Percentiles rank a stretch among this genome's conserved stretches.
These are phyloP conservation scores for Brettanomyces custersianus DNA, from an alignment of 805 yeast species.

Conservation along the genomic window DNA sequence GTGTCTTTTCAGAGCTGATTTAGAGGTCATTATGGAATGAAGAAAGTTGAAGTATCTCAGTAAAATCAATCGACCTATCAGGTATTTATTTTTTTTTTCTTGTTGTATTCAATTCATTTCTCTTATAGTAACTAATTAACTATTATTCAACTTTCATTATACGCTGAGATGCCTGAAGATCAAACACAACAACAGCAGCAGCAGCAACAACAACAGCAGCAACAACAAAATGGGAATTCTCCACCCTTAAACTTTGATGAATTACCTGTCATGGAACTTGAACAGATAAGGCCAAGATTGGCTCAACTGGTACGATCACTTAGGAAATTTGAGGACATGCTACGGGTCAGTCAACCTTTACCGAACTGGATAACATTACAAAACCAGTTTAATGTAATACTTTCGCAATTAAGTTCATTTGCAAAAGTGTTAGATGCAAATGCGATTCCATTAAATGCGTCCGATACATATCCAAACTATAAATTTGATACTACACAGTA, in stretches of 20 bases:
- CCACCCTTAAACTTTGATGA: slow-evolving; percentile 21
- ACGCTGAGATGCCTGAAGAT: slow-evolving; percentile 14
- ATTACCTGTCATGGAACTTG: slow-evolving; percentile 55
- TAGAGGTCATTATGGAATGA: too few species aligned
- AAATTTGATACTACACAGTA: slow-evolving; percentile 80
- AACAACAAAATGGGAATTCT: too few species aligned
- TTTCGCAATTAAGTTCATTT: slow-evolving; percentile 78
- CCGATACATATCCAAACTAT: slow-evolving; percentile 79
- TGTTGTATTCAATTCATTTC: too few species aligned
- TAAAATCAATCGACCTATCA: too few species aligned
- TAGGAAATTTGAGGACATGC: slow-evolving; percentile 43
- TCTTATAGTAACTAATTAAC: neutral
- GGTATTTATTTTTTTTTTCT: too few species aligned
- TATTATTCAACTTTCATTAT: neutral
- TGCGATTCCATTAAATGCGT: slow-evolving; percentile 46
- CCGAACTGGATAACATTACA: slow-evolving; percentile 61
- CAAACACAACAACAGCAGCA: slow-evolving; percentile 2
- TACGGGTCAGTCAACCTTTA: slow-evolving; percentile 30
- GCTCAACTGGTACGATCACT: slow-evolving; percentile 58
- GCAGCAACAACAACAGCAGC: slow-evolving; percentile 4
- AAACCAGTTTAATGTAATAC: slow-evolving; percentile 71
- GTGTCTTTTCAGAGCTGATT: slow-evolving; percentile 1
- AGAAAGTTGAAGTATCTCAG: too few species aligned
- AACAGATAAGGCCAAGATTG: slow-evolving; percentile 51
- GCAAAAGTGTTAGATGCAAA: slow-evolving; percentile 58